Base-by-base conservation (phyloP, 2,329 filamentous ascomycete genomes). In the Fusarium solani-melongenae region DNA sequence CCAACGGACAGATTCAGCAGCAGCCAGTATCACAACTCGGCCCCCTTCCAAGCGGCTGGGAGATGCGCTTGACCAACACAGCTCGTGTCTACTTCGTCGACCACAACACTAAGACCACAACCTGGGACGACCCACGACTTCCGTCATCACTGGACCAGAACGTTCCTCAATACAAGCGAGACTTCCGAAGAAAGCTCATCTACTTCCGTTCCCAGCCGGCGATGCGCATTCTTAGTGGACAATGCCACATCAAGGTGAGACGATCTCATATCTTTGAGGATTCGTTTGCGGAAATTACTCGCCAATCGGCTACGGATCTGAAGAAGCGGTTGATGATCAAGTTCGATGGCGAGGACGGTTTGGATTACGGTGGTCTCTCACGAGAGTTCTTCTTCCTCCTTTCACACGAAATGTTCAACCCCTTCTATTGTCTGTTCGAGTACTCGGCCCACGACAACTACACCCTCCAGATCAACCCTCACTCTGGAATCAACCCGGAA, bases 251-350 rank as follows among this genome's bases (percentile, higher is more conserved):
- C 84, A 99, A 99, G 87, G 94, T 99, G 75, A 91, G 96, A 78
- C 91, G 96, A 83, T 95, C 94, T 79, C 95, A 98, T 82, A 99
- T 99, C 76, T 99, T 99, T 78, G 96, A 99, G 83, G 96, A 99
- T 82, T 98, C 96, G 0, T 99, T 98, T 83, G 95, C 96, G 75
- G 96, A 99, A 84, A 98, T 99, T 77, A 98, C 98, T 87, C 92
- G 96, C 61, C 96, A 98, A 84, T 97, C 94, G 69, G 94, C 96
- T 58, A 95, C 93, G 17, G 96, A 99, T 83, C 85, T 99, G 72
- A 99, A 99, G 91, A 99, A 99, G 86, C 91, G 96, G 57, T 84
- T 99, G 74, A 99, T 99, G 96, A 98, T 99, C 85, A 99, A 99
- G 86, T 99, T 99, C 77, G 96, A 99, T 77, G 96, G 96, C 57